A percentile compares a stretch with the other conserved stretches of the same genome.
phyloP scores from a whole-genome alignment of 2,329 filamentous ascomycete genomes.

The Thelonectria discophora region DNA sequence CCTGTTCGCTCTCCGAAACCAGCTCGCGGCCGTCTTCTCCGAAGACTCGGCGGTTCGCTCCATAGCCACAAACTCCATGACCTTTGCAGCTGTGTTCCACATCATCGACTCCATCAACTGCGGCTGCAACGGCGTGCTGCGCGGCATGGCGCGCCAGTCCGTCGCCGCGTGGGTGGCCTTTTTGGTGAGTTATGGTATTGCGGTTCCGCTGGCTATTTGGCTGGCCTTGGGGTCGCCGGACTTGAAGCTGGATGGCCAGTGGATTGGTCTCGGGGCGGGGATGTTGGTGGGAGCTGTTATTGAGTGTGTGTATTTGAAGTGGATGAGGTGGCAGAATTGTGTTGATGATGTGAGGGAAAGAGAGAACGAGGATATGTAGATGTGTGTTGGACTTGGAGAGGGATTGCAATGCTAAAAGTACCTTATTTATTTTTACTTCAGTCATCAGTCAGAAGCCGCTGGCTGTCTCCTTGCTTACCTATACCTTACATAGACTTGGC shows the following conservation, averaged over 20 bases:
- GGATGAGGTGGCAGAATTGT: slow-evolving; percentile 13
- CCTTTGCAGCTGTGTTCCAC: slow-evolving; percentile 13
- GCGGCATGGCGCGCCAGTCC: slow-evolving; percentile 10
- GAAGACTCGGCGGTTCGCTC: slow-evolving; percentile 1
- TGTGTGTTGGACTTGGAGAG: not conserved
- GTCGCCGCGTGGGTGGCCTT: slow-evolving; percentile 19
- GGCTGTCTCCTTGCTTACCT: no score
- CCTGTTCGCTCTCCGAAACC: slow-evolving; percentile 7
- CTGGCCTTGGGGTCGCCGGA: slow-evolving; percentile 14
- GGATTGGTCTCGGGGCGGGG: slow-evolving; percentile 14
- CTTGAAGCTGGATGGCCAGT: slow-evolving; percentile 15
- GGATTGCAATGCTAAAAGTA: no score
- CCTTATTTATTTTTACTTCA: no score
- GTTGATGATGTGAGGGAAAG: slow-evolving; percentile 14
- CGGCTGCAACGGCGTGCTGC: slow-evolving; percentile 11
- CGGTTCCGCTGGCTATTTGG: slow-evolving; percentile 15
- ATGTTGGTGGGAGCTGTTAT: slow-evolving; percentile 6
- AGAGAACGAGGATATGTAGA: slow-evolving; percentile 5
- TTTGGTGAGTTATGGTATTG: slow-evolving; percentile 7
- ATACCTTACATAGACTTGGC: no score
- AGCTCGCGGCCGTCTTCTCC: slow-evolving; percentile 10
- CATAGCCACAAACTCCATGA: slow-evolving; percentile 13
- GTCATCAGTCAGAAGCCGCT: no score
- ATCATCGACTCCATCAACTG: slow-evolving; percentile 19
- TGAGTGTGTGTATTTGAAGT: slow-evolving; percentile 3